Evolutionary conservation across 2,329 filamentous ascomycete genomes (phyloP).

Genomic region (Ophiostoma himal-ulmi): DNA sequence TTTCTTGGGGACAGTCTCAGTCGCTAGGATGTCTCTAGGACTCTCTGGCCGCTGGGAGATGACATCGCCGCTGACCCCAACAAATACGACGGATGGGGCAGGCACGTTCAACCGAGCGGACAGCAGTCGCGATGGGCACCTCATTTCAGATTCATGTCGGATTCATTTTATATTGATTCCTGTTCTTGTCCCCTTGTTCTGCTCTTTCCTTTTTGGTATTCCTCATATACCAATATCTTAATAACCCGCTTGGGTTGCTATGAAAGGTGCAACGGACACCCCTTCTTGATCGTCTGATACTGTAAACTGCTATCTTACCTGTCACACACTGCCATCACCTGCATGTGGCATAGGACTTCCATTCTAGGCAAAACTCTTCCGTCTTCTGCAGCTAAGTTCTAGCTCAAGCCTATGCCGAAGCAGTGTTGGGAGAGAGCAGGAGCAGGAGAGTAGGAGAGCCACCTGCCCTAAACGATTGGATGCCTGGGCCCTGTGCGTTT

Average conservation of each 20-base stretch:
- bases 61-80: not conserved
- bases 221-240: not conserved
- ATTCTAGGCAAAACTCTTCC: slow-evolving; percentile 14
- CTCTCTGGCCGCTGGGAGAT: not conserved
- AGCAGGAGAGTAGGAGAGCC: not conserved
- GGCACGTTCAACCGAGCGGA: not conserved
- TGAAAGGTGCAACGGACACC: not conserved
- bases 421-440: slow-evolving; percentile 13
- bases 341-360: not conserved
- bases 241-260: not conserved
- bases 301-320: not conserved
- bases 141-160: not conserved
- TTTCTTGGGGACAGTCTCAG: not conserved
- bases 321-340: not conserved
- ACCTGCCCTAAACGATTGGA: slow-evolving; percentile 14
- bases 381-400: not conserved
- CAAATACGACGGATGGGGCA: slow-evolving; percentile 4
- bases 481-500: slow-evolving; percentile 1
- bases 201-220: not conserved
- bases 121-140: not conserved
- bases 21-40: not conserved
- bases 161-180: not conserved
- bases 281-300: not conserved
- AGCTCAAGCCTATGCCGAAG: not conserved
- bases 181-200: not conserved